phyloP scores from a whole-genome alignment of 129 eudicot genomes.

The Solidago caesia region DNA sequence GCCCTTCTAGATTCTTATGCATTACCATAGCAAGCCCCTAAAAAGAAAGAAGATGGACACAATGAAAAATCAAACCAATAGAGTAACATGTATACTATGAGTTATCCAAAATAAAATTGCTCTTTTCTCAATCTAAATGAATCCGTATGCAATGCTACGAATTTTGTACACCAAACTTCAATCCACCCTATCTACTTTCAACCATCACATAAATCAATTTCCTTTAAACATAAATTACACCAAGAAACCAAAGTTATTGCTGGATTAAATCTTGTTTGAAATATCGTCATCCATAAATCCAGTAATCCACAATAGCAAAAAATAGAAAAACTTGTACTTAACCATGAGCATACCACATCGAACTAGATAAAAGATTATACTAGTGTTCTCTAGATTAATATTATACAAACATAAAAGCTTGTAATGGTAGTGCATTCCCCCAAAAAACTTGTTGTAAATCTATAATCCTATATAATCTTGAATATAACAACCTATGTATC shows the following conservation, averaged over 20 bases:
- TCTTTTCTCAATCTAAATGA: not conserved
- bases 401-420: no score
- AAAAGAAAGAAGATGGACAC: constrained; percentile 21
- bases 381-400: no score
- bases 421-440: no score
- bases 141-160: not conserved
- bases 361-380: no score
- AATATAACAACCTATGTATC: not conserved
- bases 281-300: not conserved
- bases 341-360: no score
- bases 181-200: constrained; percentile 9
- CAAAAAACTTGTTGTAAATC: not conserved
- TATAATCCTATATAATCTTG: not conserved
- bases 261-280: not conserved
- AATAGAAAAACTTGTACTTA: no score
- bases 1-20: constrained; percentile 91
- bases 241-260: constrained; percentile 3
- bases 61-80: not conserved
- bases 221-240: not conserved
- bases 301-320: not conserved
- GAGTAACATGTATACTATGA: not conserved
- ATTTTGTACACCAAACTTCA: not conserved
- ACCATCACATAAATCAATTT: constrained; percentile 11
- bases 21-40: constrained; percentile 98
- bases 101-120: not conserved